Evolutionary conservation across 1,284 basidiomycete genomes (phyloP).

Genomic region (Fistulina hepatica): DNA sequence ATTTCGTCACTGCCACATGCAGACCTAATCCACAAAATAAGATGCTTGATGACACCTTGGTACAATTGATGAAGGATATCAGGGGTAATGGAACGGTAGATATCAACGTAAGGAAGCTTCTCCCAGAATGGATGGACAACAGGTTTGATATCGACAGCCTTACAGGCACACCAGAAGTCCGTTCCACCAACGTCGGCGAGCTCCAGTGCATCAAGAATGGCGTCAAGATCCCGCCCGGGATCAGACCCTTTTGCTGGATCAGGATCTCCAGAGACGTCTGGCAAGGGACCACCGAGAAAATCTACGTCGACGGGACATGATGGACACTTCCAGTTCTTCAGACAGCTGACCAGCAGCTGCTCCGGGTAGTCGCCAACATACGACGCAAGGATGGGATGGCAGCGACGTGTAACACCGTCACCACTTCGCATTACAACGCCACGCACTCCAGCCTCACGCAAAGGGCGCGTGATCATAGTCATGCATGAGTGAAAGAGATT

Average conservation of each 20-base stretch:
- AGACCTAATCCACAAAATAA: slow-evolving; percentile 20
- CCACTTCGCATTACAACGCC: slow-evolving; percentile 19
- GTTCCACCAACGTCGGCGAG: slow-evolving; percentile 11
- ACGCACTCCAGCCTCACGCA: slow-evolving; percentile 14
- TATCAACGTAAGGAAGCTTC: slow-evolving; percentile 17
- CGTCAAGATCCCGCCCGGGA: too few relatives aligned
- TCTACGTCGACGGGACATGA: slow-evolving; percentile 6
- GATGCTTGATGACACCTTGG: slow-evolving; percentile 21
- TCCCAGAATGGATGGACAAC: slow-evolving; percentile 21
- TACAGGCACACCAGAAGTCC: too few relatives aligned
- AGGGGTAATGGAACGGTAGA: slow-evolving; percentile 18
- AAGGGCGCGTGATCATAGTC: slow-evolving; percentile 16
- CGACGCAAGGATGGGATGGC: slow-evolving; percentile 20
- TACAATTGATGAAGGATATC: slow-evolving; percentile 22
- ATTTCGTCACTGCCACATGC: too few relatives aligned
- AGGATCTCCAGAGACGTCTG: too few relatives aligned
- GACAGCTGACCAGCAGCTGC: slow-evolving; percentile 16
- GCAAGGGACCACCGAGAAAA: too few relatives aligned
- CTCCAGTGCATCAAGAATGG: slow-evolving; percentile 7
- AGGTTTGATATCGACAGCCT: slow-evolving; percentile 13
- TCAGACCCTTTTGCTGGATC: too few relatives aligned
- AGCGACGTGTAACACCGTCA: slow-evolving; percentile 9
- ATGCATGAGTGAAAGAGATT: slow-evolving; percentile 31
- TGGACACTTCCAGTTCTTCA: slow-evolving; percentile 2
- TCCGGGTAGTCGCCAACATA: slow-evolving; percentile 23